A percentile compares a stretch with the other conserved stretches of the same genome.
phyloP scores from a whole-genome alignment of 768 basidiomycete species.

The Xerocomus spinulosus region DNA sequence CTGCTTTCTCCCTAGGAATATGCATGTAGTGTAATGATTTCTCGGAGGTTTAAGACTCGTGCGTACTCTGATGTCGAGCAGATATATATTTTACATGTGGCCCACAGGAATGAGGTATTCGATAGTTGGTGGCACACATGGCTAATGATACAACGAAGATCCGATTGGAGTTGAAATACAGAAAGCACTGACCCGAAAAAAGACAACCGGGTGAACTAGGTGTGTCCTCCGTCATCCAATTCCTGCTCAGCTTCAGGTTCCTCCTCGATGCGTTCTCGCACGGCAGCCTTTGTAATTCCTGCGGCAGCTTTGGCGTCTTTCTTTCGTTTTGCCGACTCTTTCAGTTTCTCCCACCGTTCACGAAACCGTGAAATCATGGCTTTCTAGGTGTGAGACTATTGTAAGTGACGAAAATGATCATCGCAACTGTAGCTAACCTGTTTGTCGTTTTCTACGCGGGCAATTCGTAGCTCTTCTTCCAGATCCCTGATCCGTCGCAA shows the following conservation, averaged over 20 bases:
- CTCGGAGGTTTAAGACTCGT: too few relatives aligned
- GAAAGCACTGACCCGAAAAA: constrained; percentile 1
- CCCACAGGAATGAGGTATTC: too few relatives aligned
- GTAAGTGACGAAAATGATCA: constrained; percentile 9
- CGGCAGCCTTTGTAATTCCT: constrained; percentile 39
- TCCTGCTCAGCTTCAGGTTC: constrained; percentile 65
- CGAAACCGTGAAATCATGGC: constrained; percentile 77
- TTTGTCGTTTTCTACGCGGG: constrained; percentile 75
- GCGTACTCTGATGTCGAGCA: too few relatives aligned
- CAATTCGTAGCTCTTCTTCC: constrained; percentile 66
- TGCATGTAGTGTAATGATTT: too few relatives aligned
- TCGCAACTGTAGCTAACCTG: constrained; percentile 46
- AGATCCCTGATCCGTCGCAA: constrained; percentile 59
- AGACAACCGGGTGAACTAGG: neutral
- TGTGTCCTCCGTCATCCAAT: constrained; percentile 28
- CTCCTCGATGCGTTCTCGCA: constrained; percentile 66
- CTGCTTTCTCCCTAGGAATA: too few relatives aligned
- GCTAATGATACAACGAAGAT: constrained; percentile 12
- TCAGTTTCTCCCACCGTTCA: constrained; percentile 86
- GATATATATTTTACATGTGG: too few relatives aligned
- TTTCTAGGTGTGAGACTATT: constrained; percentile 49
- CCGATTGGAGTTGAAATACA: constrained; percentile 1
- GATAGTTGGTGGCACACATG: too few relatives aligned
- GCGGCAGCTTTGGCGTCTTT: constrained; percentile 64
- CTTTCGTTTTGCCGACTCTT: constrained; percentile 83